A percentile compares a stretch with the other conserved stretches of the same genome.
phyloP scores from a whole-genome alignment of 2,329 filamentous ascomycete species.

The Arachnopeziza araneosa region DNA sequence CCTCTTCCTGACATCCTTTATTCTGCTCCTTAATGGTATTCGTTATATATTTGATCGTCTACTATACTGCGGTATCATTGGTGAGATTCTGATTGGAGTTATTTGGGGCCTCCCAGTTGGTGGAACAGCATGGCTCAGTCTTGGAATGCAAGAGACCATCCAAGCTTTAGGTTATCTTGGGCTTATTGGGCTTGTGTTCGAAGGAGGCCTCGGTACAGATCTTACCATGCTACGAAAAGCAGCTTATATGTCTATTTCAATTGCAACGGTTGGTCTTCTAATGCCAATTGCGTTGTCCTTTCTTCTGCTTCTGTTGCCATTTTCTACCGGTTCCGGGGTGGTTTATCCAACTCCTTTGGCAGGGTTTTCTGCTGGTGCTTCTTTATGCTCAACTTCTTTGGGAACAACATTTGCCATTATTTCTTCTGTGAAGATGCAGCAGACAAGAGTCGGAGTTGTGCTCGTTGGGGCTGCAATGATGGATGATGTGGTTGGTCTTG shows the following conservation, averaged over 20 bases:
- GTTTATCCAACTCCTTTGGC: slow-evolving; percentile 18
- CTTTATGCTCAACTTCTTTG: slow-evolving; percentile 67
- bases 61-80: slow-evolving; percentile 65
- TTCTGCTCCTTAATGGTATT: slow-evolving; percentile 55
- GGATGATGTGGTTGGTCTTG: slow-evolving; percentile 72
- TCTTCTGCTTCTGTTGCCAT: slow-evolving; percentile 21
- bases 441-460: slow-evolving; percentile 53
- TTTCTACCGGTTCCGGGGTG: slow-evolving; percentile 17
- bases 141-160: slow-evolving; percentile 46
- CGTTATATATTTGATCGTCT: slow-evolving; percentile 52
- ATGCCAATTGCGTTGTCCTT: slow-evolving; percentile 64
- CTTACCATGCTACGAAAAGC: slow-evolving; percentile 47
- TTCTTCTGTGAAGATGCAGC: slow-evolving; percentile 52
- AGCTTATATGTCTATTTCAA: slow-evolving; percentile 49
- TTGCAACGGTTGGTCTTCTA: slow-evolving; percentile 61
- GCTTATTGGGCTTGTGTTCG: slow-evolving; percentile 65
- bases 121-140: slow-evolving; percentile 53
- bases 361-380: slow-evolving; percentile 67
- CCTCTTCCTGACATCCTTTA: slow-evolving; percentile 54
- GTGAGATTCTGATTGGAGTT: slow-evolving; percentile 65
- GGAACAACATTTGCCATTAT: slow-evolving; percentile 65
- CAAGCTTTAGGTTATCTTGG: slow-evolving; percentile 68
- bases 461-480: slow-evolving; percentile 72
- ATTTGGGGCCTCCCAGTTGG: slow-evolving; percentile 64
- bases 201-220: slow-evolving; percentile 35